phyloP scores from a whole-genome alignment of 352 stramenopile genomes.

The Phytophthora citricola region DNA sequence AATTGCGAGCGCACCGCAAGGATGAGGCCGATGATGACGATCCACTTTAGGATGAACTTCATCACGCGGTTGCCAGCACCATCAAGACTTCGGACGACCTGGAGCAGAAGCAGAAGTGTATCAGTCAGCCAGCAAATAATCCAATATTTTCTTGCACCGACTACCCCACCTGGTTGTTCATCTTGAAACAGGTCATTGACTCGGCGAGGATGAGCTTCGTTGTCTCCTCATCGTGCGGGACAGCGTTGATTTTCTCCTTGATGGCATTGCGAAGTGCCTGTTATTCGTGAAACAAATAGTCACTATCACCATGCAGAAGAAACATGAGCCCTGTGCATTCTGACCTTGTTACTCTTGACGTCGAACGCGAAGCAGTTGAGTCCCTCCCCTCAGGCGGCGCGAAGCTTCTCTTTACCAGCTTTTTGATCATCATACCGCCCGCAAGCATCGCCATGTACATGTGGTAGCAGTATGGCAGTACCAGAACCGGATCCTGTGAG shows the following conservation, averaged over 20 bases:
- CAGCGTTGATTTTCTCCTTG: constrained; percentile 68
- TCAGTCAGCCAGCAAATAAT: neutral
- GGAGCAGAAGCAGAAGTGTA: neutral
- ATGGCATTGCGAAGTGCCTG: constrained; percentile 56
- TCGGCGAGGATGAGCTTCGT: constrained; percentile 60
- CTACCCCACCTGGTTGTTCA: constrained; percentile 67
- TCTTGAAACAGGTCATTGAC: constrained; percentile 61
- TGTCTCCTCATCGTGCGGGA: constrained; percentile 48
- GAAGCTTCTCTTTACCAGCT: constrained; percentile 73
- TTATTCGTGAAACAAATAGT: neutral
- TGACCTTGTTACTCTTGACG: constrained; percentile 59
- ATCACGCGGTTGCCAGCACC: constrained; percentile 51
- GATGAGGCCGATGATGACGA: constrained; percentile 57
- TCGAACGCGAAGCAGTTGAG: constrained; percentile 63
- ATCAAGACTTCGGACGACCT: constrained; percentile 75
- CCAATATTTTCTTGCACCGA: neutral
- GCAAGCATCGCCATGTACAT: constrained; percentile 80
- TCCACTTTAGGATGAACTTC: constrained; percentile 69
- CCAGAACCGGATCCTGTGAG: constrained; percentile 56
- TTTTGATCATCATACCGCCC: constrained; percentile 67
- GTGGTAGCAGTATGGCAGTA: constrained; percentile 75
- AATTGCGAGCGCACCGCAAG: constrained; percentile 45
- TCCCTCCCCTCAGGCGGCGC: constrained; percentile 42
- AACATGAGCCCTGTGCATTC: neutral
- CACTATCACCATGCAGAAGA: neutral